Base-by-base conservation (phyloP, 805 yeast species). In the Cyberlindnera americana region DNA sequence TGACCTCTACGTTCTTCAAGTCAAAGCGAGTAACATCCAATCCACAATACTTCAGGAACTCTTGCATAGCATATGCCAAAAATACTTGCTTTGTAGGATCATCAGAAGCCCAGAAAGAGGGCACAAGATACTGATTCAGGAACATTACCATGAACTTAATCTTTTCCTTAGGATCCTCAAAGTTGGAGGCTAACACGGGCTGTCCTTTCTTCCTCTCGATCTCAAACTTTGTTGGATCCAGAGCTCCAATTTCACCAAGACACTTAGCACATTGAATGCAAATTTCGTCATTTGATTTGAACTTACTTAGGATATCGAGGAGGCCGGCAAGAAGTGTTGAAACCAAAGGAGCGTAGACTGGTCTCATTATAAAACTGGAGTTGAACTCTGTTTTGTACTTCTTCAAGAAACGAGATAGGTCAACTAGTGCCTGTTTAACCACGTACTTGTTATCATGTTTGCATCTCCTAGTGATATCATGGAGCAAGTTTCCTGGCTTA, bases 31-130 rank as follows among this genome's bases (percentile, higher is more conserved):
- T 46, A 1, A 64, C 52, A 36, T 65, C 65, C 17, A 80, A 60
- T 3, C 75, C 79, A 55, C 88, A 70, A 13, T 78, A 72, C 47
- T 78, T 78, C 37, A 93, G 62, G 35, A 82, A 80, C 47, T 88
- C 93, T 58, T 93, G 99, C 76, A 93, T 86, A 0, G 91, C 83
- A 59, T 77, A 83, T 0, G 96, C 96, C 25, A 89, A 70, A 54
- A 83, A 85, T 42, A 85, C 69, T 59, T 93, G 99, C 35, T 78
- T 77, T 17, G 77, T 75, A 0, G 98, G 96, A 54, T 89, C 89
- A 24, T 83, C 84, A 2, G 96, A 83, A 0, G 96, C 89, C 78
- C 95, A 82, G 60, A 89, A 90, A 1, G 88, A 78, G 24, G 86
- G 88, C 8, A 90, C 83, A n/a, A 93, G 68, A 43, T 77, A 70